A percentile compares a stretch with the other conserved stretches of the same genome.
Evolutionary conservation across 495 filamentous ascomycete species (phyloP).

Genomic region (Darksidea phi): DNA sequence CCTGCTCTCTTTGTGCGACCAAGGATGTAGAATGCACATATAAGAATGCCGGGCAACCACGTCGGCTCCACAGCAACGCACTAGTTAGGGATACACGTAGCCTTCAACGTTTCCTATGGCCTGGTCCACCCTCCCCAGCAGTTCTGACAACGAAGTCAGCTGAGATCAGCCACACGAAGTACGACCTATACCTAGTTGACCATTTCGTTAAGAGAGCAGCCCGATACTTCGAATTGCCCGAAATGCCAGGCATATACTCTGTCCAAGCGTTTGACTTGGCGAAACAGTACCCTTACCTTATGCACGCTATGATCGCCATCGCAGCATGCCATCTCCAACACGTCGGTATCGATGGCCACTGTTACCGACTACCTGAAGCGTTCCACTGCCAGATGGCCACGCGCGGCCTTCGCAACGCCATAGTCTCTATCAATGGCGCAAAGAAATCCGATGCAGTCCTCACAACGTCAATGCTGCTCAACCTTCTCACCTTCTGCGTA

Average conservation of each 20-base stretch:
- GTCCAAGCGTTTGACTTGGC: background rate
- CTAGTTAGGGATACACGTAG: background rate
- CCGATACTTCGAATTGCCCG: background rate
- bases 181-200: slow-evolving; percentile 3
- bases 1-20: background rate
- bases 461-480: slow-evolving; percentile 5
- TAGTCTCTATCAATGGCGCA: background rate
- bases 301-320: slow-evolving; percentile 8
- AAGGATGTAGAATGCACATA: background rate
- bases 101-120: background rate
- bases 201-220: background rate
- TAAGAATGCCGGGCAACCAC: background rate
- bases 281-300: background rate
- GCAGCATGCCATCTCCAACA: slow-evolving; percentile 9
- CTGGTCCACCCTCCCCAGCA: background rate
- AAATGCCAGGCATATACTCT: background rate
- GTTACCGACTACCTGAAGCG: background rate
- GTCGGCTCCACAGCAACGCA: background rate
- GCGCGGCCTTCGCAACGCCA: background rate
- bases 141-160: background rate
- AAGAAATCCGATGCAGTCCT: background rate
- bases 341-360: background rate
- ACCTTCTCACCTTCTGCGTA: background rate
- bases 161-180: background rate
- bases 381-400: background rate